Evolutionary conservation across 2,329 filamentous ascomycete species (phyloP), one percentile per base, ranked within the genome.

Genomic region (Fusarium dlaminii): DNA sequence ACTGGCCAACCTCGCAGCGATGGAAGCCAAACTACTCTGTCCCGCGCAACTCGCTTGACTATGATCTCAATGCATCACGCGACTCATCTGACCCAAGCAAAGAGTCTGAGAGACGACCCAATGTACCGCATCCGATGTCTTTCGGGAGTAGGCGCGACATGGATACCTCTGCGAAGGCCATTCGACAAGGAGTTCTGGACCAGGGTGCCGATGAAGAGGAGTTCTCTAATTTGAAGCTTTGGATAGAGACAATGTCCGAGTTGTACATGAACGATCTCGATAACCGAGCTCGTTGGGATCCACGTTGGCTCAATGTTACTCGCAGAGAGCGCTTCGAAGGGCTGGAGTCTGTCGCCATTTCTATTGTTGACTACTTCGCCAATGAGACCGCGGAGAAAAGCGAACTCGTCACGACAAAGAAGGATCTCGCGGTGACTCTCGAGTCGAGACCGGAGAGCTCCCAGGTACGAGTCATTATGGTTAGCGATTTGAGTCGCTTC

Each of bases 401-500:
- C 6, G n/a, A 63, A 4, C 40, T 55, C 24, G 48, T 68, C n/a
- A 55, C 48, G 12, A 68, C 55, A 3, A 68, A 68, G 29, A 68
- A n/a, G 17, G 66, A 63, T 6, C 64, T 68, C 6, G 66, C 66
- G 5, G 30, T 58, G n/a, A 48, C 56, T 42, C 42, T 68, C 4
- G 45, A 68, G 8, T 48, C 48, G 3, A 49, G 64, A 5, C 56
- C 64, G 10, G 48, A 55, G 15, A 36, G 30, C 15, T 76, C 70
- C 6, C 54, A 69, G 12, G 65, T 78, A 7, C 63, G 79, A 12
- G 73, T 79, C 8, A 45, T 80, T 7, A 57, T 80, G 72, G 76
- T 80, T 6, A 77, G 62, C 30, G 78, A 80, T 57, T 29, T 80
- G n/a, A 80, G 79, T n/a, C 78, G 78, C 15, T 80, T 80, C 36